Evolutionary conservation across 2,329 filamentous ascomycete genomes (phyloP), one percentile per base, ranked within the genome.

Genomic region (Penicillium sp.): DNA sequence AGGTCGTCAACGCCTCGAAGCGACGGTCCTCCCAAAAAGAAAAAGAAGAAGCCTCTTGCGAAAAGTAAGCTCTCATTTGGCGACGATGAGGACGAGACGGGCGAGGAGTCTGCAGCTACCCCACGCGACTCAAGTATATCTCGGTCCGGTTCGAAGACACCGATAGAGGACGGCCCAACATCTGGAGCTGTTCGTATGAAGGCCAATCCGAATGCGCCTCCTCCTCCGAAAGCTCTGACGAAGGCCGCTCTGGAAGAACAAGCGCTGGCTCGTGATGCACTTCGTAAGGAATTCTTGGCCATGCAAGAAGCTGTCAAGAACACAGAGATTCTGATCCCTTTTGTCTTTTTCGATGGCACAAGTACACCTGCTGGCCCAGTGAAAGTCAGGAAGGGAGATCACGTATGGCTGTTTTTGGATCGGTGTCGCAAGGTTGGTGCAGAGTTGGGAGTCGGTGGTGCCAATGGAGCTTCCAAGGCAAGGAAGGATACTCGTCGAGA

Each of bases 271-370:
- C 83, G 90, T 62, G 91, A 95, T 66, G 77, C 84, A 14, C 78
- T 93, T 50, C 84, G 90, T 10, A 90, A 88, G 60, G 88, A 98
- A 69, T 99, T 96, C 67, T 73, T 96, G 46, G 80, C 80, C 10
- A 84, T 93, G 57, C 95, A 97, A 72, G 91, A 96, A 60, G 86
- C 88, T 0, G 90, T 98, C 63, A 96, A 96, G 77, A 86, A 86
- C 21, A 93, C 92, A 9, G 93, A 97, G 69, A 90, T 99, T 54
- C 83, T 90, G 16, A 88, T 99, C 31, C 95, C 95, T 0, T 99
- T 98, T 74, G 91, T 98, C 3, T 98, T 98, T 72, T 98, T 97
- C 77, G 93, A 98, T 66, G 95, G 95, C 16, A 91, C 91, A 23
- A 93, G 96, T 72, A 89, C 90, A 11, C 90, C 93, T 0, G 92